Evolutionary conservation across 2,329 filamentous ascomycete species (phyloP), one percentile per base, ranked within the genome.

Genomic region (Fusarium torreyae): DNA sequence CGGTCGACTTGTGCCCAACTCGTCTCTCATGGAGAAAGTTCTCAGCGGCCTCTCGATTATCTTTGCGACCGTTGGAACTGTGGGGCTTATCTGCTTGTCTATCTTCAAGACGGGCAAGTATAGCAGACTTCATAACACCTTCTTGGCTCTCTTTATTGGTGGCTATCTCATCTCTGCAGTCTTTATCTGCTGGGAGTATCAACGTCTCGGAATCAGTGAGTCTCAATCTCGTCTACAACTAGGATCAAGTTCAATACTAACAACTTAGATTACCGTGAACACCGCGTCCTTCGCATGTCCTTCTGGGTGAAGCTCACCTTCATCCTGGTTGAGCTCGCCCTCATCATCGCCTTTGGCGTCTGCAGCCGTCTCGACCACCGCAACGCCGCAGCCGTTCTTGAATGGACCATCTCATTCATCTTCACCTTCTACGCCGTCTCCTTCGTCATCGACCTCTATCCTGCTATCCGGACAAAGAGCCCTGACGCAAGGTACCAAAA

Each of bases 231-330:
- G 6, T 51, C 7, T 24, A 7, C 14, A 2, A 13, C 7, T 9
- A 6, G 3, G 55, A 36, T 7, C n/a, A 36, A 13, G 15, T 14
- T 36, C n/a, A 36, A 56, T 63, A 62, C 48, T 58, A 28, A 31
- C 44, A 15, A 7, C n/a, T 6, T 7, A 88, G 85, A 91, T 77
- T 93, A 94, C 83, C 91, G 91, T 67, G 83, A 94, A 63, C 88
- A 95, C 80, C 87, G 85, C 56, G 82, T 96, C 69, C 87, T 99
- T 13, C 87, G 90, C 48, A 79, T 86, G 63, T 96, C 92, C 58
- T 98, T 98, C 84, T 94, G 90, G 87, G 85, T 96, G 77, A 99
- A 99, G 81, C 86, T 97, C 28, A 70, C 79, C 61, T 98, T 99
- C 81, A 91, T 98, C 77, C 75, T 98, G 58, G 76, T 95, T 74